phyloP scores from a whole-genome alignment of 805 yeast species.

The Jamesozyma lodderae region DNA sequence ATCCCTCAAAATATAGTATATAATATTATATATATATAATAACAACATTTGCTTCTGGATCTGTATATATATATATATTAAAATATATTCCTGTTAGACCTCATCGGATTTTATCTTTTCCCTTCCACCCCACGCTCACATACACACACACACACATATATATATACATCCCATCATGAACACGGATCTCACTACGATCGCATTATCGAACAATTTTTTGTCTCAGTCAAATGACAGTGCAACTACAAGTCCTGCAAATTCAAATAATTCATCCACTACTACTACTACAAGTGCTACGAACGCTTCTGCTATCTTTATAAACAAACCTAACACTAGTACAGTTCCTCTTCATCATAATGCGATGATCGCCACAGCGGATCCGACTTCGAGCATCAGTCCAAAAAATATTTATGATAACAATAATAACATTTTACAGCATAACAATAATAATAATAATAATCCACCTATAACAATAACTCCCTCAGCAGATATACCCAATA shows the following conservation, averaged over 20 bases:
- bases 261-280: neutral
- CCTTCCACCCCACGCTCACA: neutral
- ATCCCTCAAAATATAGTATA: too few species aligned
- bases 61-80: too few species aligned
- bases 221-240: constrained; percentile 1
- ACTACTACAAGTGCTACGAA: neutral
- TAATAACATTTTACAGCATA: neutral
- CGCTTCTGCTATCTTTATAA: constrained; percentile 6
- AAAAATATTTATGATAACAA: neutral
- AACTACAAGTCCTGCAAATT: constrained; percentile 7
- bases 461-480: constrained; percentile 1
- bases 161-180: constrained; percentile 2
- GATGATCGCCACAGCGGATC: neutral
- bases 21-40: too few species aligned
- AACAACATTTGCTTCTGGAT: too few species aligned
- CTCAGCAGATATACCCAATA: neutral
- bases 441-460: constrained; percentile 1
- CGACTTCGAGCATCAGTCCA: neutral
- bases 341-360: neutral
- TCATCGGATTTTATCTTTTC: too few species aligned
- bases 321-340: neutral
- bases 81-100: too few species aligned
- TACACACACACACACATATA: too few species aligned
- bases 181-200: constrained; percentile 15
- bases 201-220: neutral